phyloP scores from a whole-genome alignment of 2,329 filamentous ascomycete species.

The Arthrobotrys megalospora region DNA sequence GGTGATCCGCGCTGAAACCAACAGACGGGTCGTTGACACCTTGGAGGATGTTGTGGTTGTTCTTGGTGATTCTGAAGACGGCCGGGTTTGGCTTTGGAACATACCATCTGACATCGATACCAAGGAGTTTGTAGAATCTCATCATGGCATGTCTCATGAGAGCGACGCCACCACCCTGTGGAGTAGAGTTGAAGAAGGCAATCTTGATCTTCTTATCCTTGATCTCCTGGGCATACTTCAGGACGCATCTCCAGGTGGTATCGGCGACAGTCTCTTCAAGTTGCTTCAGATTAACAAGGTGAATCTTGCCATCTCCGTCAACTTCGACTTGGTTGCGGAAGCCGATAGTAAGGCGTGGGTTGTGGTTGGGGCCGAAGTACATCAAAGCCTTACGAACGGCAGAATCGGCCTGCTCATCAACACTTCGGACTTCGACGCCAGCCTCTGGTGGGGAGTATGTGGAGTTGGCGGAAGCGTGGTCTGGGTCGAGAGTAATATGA shows the following conservation, averaged over 20 bases:
- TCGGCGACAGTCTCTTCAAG: constrained; percentile 75
- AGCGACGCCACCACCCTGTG: constrained; percentile 85
- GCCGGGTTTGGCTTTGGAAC: constrained; percentile 84
- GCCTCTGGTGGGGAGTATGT: constrained; percentile 68
- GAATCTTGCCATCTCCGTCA: constrained; percentile 77
- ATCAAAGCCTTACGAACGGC: constrained; percentile 84
- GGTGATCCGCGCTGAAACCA: constrained; percentile 76
- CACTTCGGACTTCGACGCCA: constrained; percentile 63
- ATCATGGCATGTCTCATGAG: constrained; percentile 85
- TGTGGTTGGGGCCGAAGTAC: constrained; percentile 82
- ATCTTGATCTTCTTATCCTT: constrained; percentile 77
- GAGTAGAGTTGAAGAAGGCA: constrained; percentile 84
- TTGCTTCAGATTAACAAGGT: constrained; percentile 72
- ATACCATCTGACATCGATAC: constrained; percentile 81
- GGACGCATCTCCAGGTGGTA: constrained; percentile 77
- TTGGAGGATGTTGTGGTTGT: constrained; percentile 89
- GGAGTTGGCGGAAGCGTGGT: constrained; percentile 54
- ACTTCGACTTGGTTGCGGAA: constrained; percentile 79
- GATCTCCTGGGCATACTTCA: constrained; percentile 76
- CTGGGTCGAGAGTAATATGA: constrained; percentile 59
- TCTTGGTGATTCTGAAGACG: constrained; percentile 87
- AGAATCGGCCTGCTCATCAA: constrained; percentile 86
- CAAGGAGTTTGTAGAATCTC: constrained; percentile 77
- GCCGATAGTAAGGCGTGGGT: constrained; percentile 77
- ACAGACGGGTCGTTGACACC: constrained; percentile 79